Percentiles rank a stretch among this genome's conserved stretches.
phyloP scores from a whole-genome alignment of 305 asterid species.

The Fraxinus sp. region DNA sequence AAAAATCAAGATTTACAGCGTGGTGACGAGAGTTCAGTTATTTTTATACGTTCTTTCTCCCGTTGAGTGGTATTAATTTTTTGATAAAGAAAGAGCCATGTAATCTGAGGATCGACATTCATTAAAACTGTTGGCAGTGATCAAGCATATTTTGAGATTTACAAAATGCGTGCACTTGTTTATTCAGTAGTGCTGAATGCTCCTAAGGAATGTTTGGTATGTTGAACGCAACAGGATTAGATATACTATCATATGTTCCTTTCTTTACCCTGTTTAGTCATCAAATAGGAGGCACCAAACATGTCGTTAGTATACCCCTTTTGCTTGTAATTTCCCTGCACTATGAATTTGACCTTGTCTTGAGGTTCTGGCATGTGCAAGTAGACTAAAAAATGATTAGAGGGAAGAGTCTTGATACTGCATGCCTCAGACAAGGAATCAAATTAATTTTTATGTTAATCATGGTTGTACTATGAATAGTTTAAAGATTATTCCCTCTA shows the following conservation, averaged over 20 bases:
- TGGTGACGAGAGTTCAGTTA: not conserved
- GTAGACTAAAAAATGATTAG: not conserved
- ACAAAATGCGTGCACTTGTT: not conserved
- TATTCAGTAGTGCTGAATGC: not conserved
- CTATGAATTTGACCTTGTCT: not conserved
- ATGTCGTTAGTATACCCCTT: not conserved
- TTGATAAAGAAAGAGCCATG: not conserved
- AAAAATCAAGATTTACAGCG: conserved; percentile 4
- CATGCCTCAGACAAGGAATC: conserved; percentile 22
- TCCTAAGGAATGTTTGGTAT: not conserved
- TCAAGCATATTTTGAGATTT: not conserved
- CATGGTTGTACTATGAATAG: conserved; percentile 17
- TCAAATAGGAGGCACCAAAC: not conserved
- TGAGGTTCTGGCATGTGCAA: conserved; percentile 9
- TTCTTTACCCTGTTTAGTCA: not conserved
- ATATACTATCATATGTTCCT: not conserved
- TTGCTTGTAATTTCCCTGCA: not conserved
- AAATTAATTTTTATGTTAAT: conserved; percentile 20
- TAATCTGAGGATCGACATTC: not conserved
- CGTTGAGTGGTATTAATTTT: not conserved
- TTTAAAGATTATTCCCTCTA: conserved; percentile 22
- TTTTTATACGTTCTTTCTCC: not conserved
- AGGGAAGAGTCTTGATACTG: conserved; percentile 19
- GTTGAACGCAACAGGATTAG: not conserved
- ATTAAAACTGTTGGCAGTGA: not conserved